Evolutionary conservation across 148 eudicot species (phyloP).

Genomic region (Simmondsia chinensis): DNA sequence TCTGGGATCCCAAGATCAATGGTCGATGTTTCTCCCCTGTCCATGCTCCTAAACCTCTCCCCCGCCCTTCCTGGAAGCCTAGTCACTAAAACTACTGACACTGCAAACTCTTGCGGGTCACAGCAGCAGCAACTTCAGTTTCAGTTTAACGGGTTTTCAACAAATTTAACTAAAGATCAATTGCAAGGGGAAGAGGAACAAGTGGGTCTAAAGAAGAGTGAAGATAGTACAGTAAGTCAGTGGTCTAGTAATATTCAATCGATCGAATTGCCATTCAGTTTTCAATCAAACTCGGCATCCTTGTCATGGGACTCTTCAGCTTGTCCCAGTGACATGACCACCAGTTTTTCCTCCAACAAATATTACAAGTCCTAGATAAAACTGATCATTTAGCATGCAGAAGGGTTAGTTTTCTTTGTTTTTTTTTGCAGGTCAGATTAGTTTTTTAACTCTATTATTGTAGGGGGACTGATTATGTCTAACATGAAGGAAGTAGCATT

Average conservation of each 20-base stretch:
- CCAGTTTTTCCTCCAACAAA: slow-evolving; percentile 42
- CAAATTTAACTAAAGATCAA: slow-evolving; percentile 30
- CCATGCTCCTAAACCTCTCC: slow-evolving; percentile 39
- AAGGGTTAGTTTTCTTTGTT: slow-evolving; percentile 3
- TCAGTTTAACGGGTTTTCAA: slow-evolving; percentile 25
- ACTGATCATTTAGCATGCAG: background rate
- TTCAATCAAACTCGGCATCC: slow-evolving; percentile 27
- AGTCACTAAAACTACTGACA: slow-evolving; percentile 19
- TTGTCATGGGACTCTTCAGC: slow-evolving; percentile 62
- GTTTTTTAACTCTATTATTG: too few species aligned
- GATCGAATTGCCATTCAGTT: slow-evolving; percentile 46
- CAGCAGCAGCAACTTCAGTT: too few species aligned
- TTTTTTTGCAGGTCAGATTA: slow-evolving; percentile 8
- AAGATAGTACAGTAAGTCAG: slow-evolving; percentile 12
- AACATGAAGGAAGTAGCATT: too few species aligned
- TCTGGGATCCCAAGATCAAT: slow-evolving; percentile 18
- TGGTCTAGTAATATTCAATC: slow-evolving; percentile 33
- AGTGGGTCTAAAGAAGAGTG: slow-evolving; percentile 20
- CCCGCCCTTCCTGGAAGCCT: slow-evolving; percentile 13
- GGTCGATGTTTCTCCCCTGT: slow-evolving; percentile 34
- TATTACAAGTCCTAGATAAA: slow-evolving; percentile 19
- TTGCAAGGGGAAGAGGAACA: slow-evolving; percentile 39
- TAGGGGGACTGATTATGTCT: too few species aligned
- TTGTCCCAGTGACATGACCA: slow-evolving; percentile 59
- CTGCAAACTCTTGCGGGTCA: slow-evolving; percentile 30